Evolutionary conservation across 1,284 basidiomycete species (phyloP), one percentile per base, ranked within the genome.

Genomic region (Moesziomyces globuligerus): DNA sequence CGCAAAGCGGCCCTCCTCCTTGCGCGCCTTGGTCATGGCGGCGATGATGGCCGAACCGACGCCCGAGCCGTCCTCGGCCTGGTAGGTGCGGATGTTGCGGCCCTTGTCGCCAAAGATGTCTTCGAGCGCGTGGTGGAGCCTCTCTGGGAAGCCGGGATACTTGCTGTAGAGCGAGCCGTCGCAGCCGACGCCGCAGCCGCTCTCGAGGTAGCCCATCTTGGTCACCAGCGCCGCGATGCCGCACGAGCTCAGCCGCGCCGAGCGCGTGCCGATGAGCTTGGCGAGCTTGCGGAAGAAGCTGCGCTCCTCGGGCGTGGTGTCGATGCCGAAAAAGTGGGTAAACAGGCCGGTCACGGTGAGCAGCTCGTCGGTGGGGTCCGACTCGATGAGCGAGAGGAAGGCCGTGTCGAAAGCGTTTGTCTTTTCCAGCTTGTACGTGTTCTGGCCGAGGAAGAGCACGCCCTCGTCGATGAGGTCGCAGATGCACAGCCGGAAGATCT

Each of bases 331-430:
- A 43, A 81, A 81, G 76, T 80, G 79, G 15, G 72, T 89, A 85
- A 98, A 98, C 75, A 98, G 92, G 49, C 95, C 94, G 75, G 95
- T 93, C 78, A 94, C 89, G 86, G 94, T 97, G 48, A 98, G 87
- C 39, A 97, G 88, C 83, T 98, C 95, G 80, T 98, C 95, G n/a
- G 95, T 98, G 3, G 92, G 90, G 83, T 98, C 95, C 89, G 89
- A 91, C 85, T 98, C 95, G 89, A 98, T 97, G 54, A 98, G 86
- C 44, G 91, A 94, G 62, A 98, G 85, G 86, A 98, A 97, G 1
- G 95, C 95, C 2, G 95, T 98, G 84, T 98, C 95, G 80, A 98
- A 90, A 87, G 74, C 90, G 83, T 95, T 94, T 7, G 93, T 87
- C 75, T 89, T 92, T 84, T 98, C 94, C 49, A 98, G 87, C 86